These are phyloP conservation scores for Daucus carota DNA, from an alignment of 129 eudicot genomes.

Conservation along the genomic window DH1_v3.0 NC_030384.2:39067001-39067500, in stretches of 20 bases:
- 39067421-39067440: background rate
- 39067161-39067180: background rate
- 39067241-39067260: conserved; percentile 28
- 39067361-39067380: conserved; percentile 96
- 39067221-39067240: background rate
- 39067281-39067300: conserved; percentile 83
- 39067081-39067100: background rate
- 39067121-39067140: background rate
- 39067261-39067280: conserved; percentile 94
- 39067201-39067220: background rate
- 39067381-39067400: conserved; percentile 56
- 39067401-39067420: background rate
- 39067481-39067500: background rate
- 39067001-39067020: background rate
- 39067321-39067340: conserved; percentile 93
- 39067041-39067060: background rate
- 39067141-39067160: background rate
- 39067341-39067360: conserved; percentile 95
- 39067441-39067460: background rate
- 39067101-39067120: background rate
- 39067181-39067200: background rate
- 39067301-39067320: conserved; percentile 94
- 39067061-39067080: background rate
- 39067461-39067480: background rate
- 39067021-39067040: no score